Conservation (phyloP, 2,329 filamentous ascomycete species). For the Cordyceps farinosa region DNA sequence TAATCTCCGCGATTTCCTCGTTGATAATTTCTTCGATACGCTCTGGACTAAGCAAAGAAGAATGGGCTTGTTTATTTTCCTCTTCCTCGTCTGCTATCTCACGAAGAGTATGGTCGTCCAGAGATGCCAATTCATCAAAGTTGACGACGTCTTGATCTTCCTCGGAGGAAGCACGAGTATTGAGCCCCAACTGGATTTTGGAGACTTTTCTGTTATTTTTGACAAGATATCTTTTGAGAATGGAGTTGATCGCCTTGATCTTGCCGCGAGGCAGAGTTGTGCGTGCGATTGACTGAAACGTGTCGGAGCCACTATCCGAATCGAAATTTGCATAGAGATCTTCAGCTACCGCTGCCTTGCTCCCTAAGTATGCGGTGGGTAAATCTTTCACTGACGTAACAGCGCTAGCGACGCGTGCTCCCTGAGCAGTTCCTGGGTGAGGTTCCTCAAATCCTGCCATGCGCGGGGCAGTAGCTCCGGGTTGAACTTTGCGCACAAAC, state of each 20-base stretch:
- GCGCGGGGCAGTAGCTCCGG: constrained; percentile 15
- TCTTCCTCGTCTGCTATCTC: constrained; percentile 59
- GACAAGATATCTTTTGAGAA: constrained; percentile 39
- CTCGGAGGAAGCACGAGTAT: constrained; percentile 19
- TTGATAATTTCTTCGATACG: constrained; percentile 51
- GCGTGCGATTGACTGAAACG: not conserved
- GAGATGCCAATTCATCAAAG: constrained; percentile 29
- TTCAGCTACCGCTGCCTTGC: constrained; percentile 29
- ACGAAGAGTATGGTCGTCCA: constrained; percentile 54
- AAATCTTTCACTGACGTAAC: constrained; percentile 17
- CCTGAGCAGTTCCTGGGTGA: not conserved
- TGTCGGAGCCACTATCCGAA: constrained; percentile 1
- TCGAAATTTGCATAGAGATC: not conserved
- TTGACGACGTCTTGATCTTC: constrained; percentile 43
- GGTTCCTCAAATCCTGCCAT: constrained; percentile 14
- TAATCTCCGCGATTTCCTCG: constrained; percentile 48
- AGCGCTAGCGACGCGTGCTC: not conserved
- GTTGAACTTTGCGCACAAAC: constrained; percentile 24
- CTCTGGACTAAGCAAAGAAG: constrained; percentile 8
- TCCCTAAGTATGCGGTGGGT: constrained; percentile 33
- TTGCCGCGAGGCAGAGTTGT: constrained; percentile 38
- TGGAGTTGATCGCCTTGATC: constrained; percentile 40
- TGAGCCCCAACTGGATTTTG: constrained; percentile 5
- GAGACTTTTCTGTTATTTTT: constrained; percentile 25
- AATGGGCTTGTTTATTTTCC: constrained; percentile 25